Evolutionary conservation across 116 monocot species (phyloP).

Genomic region (Zostera marina): DNA sequence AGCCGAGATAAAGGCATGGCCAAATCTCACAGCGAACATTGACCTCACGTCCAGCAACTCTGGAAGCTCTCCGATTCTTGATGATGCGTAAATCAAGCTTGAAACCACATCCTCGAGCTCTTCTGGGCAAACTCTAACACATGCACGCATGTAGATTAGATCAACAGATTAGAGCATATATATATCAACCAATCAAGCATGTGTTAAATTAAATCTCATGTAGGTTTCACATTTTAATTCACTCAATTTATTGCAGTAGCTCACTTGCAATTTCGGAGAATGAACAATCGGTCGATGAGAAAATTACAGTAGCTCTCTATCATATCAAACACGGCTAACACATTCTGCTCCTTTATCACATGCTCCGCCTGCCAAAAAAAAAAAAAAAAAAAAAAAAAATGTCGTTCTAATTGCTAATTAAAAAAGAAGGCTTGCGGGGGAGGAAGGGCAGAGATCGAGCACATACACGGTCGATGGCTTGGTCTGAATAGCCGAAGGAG

Average conservation of each 20-base stretch:
- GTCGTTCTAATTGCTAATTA: no score
- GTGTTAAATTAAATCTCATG: no score
- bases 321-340: constrained; percentile 44
- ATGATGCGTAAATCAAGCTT: constrained; percentile 37
- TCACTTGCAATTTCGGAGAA: constrained; percentile 34
- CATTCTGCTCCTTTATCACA: constrained; percentile 68
- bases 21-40: constrained; percentile 33
- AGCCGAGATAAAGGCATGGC: constrained; percentile 38
- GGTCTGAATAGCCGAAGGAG: constrained; percentile 32
- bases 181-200: no score
- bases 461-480: constrained; percentile 44
- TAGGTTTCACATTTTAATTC: no score
- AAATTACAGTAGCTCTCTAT: constrained; percentile 49
- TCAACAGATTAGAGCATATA: background rate
- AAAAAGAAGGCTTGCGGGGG: background rate
- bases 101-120: constrained; percentile 60
- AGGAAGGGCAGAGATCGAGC: background rate
- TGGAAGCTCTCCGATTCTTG: constrained; percentile 48
- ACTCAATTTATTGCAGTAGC: no score
- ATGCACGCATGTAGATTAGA: background rate
- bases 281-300: constrained; percentile 21
- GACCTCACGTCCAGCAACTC: constrained; percentile 45
- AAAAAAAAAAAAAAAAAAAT: background rate
- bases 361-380: constrained; percentile 38
- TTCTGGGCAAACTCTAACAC: constrained; percentile 53